phyloP scores from a whole-genome alignment of 31 red algal genomes.

The Endocladia muricata region DNA sequence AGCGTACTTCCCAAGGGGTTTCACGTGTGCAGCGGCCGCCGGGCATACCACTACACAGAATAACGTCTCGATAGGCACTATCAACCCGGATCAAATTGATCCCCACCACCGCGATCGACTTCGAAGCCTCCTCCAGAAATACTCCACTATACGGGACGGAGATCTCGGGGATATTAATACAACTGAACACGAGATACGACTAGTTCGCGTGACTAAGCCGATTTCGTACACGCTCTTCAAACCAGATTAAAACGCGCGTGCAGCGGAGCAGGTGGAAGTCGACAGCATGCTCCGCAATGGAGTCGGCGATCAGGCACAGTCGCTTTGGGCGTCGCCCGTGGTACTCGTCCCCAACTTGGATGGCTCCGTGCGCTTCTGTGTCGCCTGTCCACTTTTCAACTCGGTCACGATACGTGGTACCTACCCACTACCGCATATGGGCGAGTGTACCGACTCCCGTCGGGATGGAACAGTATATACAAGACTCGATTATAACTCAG shows the following conservation, averaged over 20 bases:
- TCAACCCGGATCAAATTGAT: neutral
- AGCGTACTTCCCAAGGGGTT: too few species aligned
- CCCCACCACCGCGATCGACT: neutral
- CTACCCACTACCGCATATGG: neutral
- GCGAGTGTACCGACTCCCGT: conserved; percentile 1
- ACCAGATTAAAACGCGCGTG: neutral
- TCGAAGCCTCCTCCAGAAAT: neutral
- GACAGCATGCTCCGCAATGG: neutral
- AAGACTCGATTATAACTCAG: neutral
- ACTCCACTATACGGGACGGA: neutral
- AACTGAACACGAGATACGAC: neutral
- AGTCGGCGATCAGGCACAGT: neutral
- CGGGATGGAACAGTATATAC: neutral
- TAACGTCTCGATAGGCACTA: too few species aligned
- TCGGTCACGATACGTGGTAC: neutral
- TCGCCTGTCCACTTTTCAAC: neutral
- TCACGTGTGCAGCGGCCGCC: too few species aligned
- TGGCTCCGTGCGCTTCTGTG: neutral
- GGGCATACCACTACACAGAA: too few species aligned
- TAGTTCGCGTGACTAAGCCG: neutral
- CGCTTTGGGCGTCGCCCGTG: neutral
- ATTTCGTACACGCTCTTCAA: neutral
- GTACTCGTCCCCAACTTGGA: conserved; percentile 27
- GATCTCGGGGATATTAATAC: neutral
- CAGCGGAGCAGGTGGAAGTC: neutral